Evolutionary conservation across 2,329 filamentous ascomycete genomes (phyloP).

Genomic region (Trichocomaceae sp.): DNA sequence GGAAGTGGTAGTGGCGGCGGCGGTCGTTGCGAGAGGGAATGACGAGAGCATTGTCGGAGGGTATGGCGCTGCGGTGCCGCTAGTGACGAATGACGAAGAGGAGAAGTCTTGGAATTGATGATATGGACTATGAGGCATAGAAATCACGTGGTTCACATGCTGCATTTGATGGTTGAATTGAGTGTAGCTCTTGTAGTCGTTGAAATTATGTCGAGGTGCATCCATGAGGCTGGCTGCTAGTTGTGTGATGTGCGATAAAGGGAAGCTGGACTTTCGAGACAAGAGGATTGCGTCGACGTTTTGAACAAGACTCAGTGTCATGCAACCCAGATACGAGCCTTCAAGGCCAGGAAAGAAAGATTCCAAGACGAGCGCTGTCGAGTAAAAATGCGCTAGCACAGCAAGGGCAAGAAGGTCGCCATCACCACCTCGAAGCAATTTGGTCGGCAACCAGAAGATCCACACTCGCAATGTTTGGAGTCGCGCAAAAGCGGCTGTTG

Average conservation of each 20-base stretch:
- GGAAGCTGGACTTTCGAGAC: constrained; percentile 57
- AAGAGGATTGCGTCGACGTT: constrained; percentile 73
- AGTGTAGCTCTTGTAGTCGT: constrained; percentile 62
- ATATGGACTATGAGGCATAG: constrained; percentile 31
- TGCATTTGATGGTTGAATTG: constrained; percentile 47
- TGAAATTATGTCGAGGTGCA: constrained; percentile 62
- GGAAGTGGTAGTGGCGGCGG: constrained; percentile 22
- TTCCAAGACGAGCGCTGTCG: constrained; percentile 77
- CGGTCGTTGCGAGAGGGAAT: constrained; percentile 27
- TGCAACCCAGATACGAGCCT: constrained; percentile 75
- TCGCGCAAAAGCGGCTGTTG: constrained; percentile 82
- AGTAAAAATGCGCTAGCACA: constrained; percentile 87
- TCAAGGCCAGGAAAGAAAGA: constrained; percentile 88
- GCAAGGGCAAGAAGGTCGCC: constrained; percentile 71
- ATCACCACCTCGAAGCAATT: constrained; percentile 69
- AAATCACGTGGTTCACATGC: constrained; percentile 31
- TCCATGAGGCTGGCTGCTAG: constrained; percentile 64
- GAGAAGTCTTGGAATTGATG: constrained; percentile 27
- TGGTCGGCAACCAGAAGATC: constrained; percentile 92
- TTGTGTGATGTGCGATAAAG: constrained; percentile 52
- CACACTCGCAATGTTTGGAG: constrained; percentile 82
- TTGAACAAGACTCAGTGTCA: constrained; percentile 75
- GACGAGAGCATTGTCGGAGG: constrained; percentile 38
- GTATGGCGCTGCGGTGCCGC: constrained; percentile 21
- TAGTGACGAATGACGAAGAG: constrained; percentile 34